Evolutionary conservation across 2,329 filamentous ascomycete genomes (phyloP).

Genomic region (Fusarium sp.): DNA sequence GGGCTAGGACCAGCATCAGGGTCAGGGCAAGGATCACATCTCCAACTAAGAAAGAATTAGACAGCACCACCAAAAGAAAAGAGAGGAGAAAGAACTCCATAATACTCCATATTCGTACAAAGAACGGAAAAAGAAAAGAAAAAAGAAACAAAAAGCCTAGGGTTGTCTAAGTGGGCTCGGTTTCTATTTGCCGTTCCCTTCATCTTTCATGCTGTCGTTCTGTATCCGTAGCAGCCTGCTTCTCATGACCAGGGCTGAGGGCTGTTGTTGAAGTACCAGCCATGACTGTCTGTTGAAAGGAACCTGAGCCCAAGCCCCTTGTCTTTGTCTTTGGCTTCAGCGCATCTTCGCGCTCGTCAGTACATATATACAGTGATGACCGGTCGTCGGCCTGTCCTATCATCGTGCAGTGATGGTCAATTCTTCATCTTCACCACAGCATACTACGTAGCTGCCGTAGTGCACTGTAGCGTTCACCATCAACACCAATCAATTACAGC

Average conservation of each 20-base stretch:
- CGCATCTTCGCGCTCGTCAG: conserved; percentile 26
- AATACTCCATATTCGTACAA: not conserved
- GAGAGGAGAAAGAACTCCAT: conserved; percentile 4
- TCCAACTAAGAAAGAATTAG: conserved; percentile 17
- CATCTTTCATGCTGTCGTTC: not conserved
- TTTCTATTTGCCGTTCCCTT: not conserved
- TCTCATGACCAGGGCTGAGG: not conserved
- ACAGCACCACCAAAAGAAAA: not conserved
- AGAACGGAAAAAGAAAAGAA: not conserved
- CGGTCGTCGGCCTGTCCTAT: conserved; percentile 18
- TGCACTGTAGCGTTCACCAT: not conserved
- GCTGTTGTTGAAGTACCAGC: not conserved
- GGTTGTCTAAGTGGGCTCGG: not conserved
- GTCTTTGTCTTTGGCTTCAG: conserved; percentile 21
- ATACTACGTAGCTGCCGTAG: not conserved
- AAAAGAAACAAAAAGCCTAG: not conserved
- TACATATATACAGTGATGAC: not conserved
- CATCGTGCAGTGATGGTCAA: not conserved
- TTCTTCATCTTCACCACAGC: conserved; percentile 6
- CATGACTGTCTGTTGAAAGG: no score
- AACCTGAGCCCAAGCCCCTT: not conserved
- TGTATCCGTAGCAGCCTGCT: not conserved
- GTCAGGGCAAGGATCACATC: conserved; percentile 4
- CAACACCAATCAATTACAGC: conserved; percentile 10
- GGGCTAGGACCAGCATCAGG: conserved; percentile 29